Conservation (phyloP, 2,329 filamentous ascomycete species). For the Botrytis medusae region DNA sequence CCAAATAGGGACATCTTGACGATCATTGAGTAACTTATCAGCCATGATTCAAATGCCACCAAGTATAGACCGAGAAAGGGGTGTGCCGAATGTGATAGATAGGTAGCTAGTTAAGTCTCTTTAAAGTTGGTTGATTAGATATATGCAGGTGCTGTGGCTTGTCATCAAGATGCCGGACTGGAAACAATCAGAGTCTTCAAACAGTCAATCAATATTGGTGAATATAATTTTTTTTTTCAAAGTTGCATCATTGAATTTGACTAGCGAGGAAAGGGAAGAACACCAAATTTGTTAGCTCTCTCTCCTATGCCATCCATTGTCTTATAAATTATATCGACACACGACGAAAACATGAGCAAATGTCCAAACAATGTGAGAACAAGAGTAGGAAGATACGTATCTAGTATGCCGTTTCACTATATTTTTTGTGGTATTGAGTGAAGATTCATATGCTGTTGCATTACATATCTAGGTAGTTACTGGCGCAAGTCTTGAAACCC, state of each 20-base stretch:
- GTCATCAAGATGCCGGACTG: not conserved
- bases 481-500: not conserved
- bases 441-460: not conserved
- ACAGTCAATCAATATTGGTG: not conserved
- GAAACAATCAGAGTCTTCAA: slow-evolving; percentile 9
- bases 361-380: too few species aligned
- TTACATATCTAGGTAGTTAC: not conserved
- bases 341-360: not conserved
- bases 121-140: not conserved
- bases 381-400: not conserved
- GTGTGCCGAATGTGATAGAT: not conserved
- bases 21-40: slow-evolving; percentile 33
- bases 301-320: not conserved
- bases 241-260: not conserved
- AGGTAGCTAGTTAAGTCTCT: not conserved
- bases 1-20: slow-evolving; percentile 39
- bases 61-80: not conserved
- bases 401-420: not conserved
- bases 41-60: slow-evolving; percentile 28
- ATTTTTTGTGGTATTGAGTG: not conserved
- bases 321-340: not conserved
- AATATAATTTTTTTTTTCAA: slow-evolving; percentile 13
- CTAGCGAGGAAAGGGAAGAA: slow-evolving; percentile 15
- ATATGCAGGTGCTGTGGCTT: slow-evolving; percentile 8
- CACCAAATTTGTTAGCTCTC: slow-evolving; percentile 2